A percentile compares a stretch with the other conserved stretches of the same genome.
These are phyloP conservation scores for Actinomucor elegans DNA, from an alignment of 371 early-diverging fungal species.

Conservation along the genomic window DNA sequence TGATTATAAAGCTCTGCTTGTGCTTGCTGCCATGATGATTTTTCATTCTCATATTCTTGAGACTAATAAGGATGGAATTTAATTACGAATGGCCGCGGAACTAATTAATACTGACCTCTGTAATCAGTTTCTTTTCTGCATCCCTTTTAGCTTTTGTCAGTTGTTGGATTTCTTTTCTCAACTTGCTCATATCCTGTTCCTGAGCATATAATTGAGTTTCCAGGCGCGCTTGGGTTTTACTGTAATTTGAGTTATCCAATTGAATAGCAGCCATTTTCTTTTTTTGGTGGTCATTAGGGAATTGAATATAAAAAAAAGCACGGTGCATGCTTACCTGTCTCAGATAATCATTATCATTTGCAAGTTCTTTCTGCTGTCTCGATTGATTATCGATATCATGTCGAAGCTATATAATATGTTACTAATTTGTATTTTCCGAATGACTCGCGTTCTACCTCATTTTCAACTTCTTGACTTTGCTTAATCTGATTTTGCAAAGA, in stretches of 20 bases:
- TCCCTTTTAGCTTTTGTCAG: slow-evolving; percentile 41
- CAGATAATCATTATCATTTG: slow-evolving; percentile 41
- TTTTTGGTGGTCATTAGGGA: neutral
- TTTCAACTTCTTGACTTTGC: slow-evolving; percentile 16
- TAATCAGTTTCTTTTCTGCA: slow-evolving; percentile 37
- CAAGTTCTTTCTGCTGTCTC: slow-evolving; percentile 29
- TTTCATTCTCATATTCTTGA: slow-evolving; percentile 47
- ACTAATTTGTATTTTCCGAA: neutral
- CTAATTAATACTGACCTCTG: slow-evolving; percentile 25
- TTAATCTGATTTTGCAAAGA: slow-evolving; percentile 25
- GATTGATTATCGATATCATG: slow-evolving; percentile 31
- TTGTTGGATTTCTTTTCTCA: slow-evolving; percentile 41
- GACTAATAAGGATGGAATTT: slow-evolving; percentile 15
- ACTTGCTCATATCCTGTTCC: slow-evolving; percentile 36
- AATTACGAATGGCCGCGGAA: too few relatives aligned
- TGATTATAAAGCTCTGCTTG: slow-evolving; percentile 52
- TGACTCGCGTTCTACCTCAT: slow-evolving; percentile 14
- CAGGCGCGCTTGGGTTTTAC: slow-evolving; percentile 45
- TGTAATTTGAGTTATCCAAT: slow-evolving; percentile 40
- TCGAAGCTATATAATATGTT: slow-evolving; percentile 24
- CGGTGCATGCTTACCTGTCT: slow-evolving; percentile 25
- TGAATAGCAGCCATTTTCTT: slow-evolving; percentile 44
- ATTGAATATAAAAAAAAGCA: neutral
- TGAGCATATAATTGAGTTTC: slow-evolving; percentile 51
- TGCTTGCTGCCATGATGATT: slow-evolving; percentile 43